phyloP scores from a whole-genome alignment of 192 early-diverging fungal species.

The Coemansia sp. region DNA sequence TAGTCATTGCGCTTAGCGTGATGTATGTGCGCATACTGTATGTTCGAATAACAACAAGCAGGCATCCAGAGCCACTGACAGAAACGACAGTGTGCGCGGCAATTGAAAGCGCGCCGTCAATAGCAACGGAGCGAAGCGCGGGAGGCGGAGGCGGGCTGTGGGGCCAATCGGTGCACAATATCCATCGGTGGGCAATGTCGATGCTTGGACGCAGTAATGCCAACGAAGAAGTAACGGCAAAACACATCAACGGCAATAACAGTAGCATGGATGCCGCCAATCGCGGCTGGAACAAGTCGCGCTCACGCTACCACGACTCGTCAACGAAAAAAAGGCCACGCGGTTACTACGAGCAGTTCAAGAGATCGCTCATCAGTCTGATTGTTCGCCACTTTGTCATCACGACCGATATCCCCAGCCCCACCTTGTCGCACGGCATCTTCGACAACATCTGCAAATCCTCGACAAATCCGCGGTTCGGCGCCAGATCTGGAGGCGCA shows the following conservation, averaged over 20 bases:
- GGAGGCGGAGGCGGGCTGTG: conserved; percentile 23
- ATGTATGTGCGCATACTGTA: conserved; percentile 15
- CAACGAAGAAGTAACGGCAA: background rate
- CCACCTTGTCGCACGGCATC: conserved; percentile 37
- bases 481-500: background rate
- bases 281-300: background rate
- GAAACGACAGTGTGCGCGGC: conserved; percentile 8
- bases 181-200: conserved; percentile 42
- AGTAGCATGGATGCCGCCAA: background rate
- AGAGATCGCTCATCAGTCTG: conserved; percentile 29
- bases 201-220: conserved; percentile 28
- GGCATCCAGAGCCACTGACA: background rate
- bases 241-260: background rate
- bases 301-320: background rate
- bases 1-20: conserved; percentile 13
- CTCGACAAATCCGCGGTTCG: background rate
- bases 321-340: conserved; percentile 2
- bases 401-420: conserved; percentile 50
- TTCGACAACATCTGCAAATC: conserved; percentile 28
- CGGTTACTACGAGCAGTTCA: conserved; percentile 41
- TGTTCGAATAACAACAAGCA: background rate
- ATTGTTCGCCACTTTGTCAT: conserved; percentile 39
- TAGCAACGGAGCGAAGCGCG: background rate
- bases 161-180: conserved; percentile 45
- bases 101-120: conserved; percentile 29